These are phyloP conservation scores for Arxiozyma slooffiae DNA, from an alignment of 1,139 yeast species.

Conservation along the genomic window DNA sequence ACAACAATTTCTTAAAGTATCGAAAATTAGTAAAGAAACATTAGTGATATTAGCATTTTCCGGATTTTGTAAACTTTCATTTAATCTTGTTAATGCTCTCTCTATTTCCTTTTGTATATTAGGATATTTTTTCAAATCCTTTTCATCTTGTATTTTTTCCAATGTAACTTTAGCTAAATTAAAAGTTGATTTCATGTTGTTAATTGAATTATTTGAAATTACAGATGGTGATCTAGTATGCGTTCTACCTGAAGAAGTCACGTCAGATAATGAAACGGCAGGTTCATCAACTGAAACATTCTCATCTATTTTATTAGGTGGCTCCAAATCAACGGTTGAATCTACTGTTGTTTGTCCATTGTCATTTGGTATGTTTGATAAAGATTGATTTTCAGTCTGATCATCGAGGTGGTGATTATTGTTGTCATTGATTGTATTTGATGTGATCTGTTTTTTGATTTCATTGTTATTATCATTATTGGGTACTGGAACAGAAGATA, in stretches of 20 bases:
- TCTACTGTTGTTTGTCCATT: not conserved
- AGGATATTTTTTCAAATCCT: conserved; percentile 25
- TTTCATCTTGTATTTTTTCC: conserved; percentile 22
- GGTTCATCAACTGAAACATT: not conserved
- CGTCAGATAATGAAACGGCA: not conserved
- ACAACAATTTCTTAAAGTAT: conserved; percentile 53
- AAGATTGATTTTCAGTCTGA: not conserved
- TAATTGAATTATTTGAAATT: conserved; percentile 11
- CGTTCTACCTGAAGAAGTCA: not conserved
- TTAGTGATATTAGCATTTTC: conserved; percentile 26
- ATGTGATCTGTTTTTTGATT: not conserved
- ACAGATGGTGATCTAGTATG: conserved; percentile 15
- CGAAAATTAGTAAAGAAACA: conserved; percentile 44
- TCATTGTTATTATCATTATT: too few relatives aligned
- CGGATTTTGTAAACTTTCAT: conserved; percentile 16
- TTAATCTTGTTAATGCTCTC: conserved; percentile 18
- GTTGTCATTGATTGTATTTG: not conserved
- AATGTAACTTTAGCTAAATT: conserved; percentile 24
- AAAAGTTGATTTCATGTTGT: conserved; percentile 24
- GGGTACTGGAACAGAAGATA: not conserved
- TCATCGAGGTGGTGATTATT: not conserved
- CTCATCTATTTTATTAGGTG: not conserved
- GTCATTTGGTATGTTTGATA: not conserved
- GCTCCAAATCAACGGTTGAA: not conserved
- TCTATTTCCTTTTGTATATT: conserved; percentile 24